Evolutionary conservation across 345 rosid species (phyloP).

Genomic region (Citrus mangshanensis): DNA sequence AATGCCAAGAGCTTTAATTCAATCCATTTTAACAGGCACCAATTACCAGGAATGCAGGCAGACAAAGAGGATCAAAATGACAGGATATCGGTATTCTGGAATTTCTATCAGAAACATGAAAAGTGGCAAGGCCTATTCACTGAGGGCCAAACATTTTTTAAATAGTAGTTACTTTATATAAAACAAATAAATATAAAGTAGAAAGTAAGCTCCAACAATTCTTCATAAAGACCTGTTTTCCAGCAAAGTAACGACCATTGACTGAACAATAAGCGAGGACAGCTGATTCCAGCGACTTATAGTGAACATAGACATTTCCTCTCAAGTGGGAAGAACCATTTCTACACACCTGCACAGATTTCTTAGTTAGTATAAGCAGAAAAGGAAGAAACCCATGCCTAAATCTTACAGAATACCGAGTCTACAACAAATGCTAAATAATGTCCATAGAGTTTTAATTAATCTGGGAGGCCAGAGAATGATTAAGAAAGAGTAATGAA

Average conservation of each 20-base stretch:
- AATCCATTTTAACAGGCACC: not conserved
- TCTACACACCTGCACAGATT: conserved; percentile 67
- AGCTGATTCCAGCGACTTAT: conserved; percentile 78
- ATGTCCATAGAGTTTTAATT: not conserved
- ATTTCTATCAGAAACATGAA: not conserved
- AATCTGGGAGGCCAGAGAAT: not conserved
- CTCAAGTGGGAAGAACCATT: conserved; percentile 88
- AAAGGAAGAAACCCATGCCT: not conserved
- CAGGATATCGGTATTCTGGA: not conserved
- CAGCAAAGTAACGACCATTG: conserved; percentile 90
- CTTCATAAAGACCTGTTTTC: conserved; percentile 65
- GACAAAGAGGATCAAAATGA: not conserved
- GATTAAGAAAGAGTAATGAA: not conserved
- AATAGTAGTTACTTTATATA: not conserved
- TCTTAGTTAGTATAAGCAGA: conserved; percentile 6
- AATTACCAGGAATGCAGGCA: not conserved
- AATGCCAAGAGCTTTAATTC: not conserved
- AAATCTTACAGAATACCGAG: conserved; percentile 3
- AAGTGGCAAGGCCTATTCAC: not conserved
- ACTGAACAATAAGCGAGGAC: conserved; percentile 57
- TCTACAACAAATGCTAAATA: not conserved
- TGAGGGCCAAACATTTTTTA: not conserved
- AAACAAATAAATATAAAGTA: not conserved
- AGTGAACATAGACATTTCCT: conserved; percentile 91
- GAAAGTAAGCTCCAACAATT: not conserved